phyloP scores from a whole-genome alignment of 140 eudicot genomes.

The Stevia rebaudiana region DNA sequence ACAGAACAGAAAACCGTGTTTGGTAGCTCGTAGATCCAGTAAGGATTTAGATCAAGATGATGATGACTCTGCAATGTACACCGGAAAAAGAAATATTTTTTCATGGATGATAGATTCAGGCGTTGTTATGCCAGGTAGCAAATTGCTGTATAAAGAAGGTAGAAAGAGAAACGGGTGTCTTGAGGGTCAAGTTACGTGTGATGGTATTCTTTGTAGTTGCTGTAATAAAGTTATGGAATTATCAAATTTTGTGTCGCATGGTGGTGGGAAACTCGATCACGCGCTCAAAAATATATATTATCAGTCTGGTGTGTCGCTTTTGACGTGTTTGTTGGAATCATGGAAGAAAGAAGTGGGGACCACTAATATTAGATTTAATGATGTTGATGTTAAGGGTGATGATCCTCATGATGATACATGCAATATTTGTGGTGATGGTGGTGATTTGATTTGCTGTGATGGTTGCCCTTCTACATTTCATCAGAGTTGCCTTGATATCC shows the following conservation, averaged over 20 bases:
- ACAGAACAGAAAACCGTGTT: constrained; percentile 40
- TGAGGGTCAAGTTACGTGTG: constrained; percentile 63
- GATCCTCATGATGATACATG: constrained; percentile 98
- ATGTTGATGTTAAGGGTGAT: constrained; percentile 54
- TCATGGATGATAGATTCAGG: constrained; percentile 91
- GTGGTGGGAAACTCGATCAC: constrained; percentile 34
- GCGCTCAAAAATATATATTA: constrained; percentile 38
- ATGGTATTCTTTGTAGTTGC: constrained; percentile 72
- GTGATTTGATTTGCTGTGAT: constrained; percentile 90
- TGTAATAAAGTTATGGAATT: constrained; percentile 42
- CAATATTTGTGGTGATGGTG: constrained; percentile 93
- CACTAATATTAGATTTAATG: constrained; percentile 34
- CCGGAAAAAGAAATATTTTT: constrained; percentile 55
- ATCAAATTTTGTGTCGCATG: constrained; percentile 54
- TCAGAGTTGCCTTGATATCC: constrained; percentile 57
- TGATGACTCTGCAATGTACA: constrained; percentile 36
- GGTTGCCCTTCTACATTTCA: constrained; percentile 96
- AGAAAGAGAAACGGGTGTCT: constrained; percentile 26
- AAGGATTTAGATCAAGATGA: constrained; percentile 40
- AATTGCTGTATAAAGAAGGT: constrained; percentile 44
- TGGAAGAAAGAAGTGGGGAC: constrained; percentile 64
- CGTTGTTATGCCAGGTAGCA: constrained; percentile 40
- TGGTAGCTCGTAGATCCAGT: constrained; percentile 60
- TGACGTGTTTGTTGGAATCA: constrained; percentile 51
- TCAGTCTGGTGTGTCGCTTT: constrained; percentile 48